Conservation (phyloP, 345 rosid species). For the Odontarrhena argentea region DNA sequence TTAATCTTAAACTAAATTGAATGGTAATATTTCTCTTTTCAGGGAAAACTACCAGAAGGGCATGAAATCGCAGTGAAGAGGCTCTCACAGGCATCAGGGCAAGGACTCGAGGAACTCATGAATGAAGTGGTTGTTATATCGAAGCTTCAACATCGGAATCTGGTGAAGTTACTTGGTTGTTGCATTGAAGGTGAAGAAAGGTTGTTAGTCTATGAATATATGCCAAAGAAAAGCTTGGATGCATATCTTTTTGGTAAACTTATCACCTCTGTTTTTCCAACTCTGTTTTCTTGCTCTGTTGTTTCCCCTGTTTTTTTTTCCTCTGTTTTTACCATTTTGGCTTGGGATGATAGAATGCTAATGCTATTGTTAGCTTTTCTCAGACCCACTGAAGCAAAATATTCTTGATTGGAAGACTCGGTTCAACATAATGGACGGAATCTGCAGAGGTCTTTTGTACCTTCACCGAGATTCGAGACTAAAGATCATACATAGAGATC, state of each 20-base stretch:
- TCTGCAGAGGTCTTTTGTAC: constrained; percentile 51
- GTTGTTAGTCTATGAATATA: constrained; percentile 59
- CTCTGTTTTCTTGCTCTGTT: not conserved
- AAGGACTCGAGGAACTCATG: constrained; percentile 59
- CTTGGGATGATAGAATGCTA: constrained; percentile 1
- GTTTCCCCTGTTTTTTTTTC: constrained; percentile 3
- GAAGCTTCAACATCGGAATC: constrained; percentile 64
- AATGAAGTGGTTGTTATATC: constrained; percentile 64
- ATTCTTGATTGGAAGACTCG: constrained; percentile 48
- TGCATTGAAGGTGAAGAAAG: constrained; percentile 61
- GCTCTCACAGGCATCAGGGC: constrained; percentile 58
- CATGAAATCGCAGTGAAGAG: constrained; percentile 63
- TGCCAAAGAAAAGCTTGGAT: constrained; percentile 51
- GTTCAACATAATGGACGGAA: constrained; percentile 51
- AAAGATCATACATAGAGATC: constrained; percentile 54
- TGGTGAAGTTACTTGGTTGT: constrained; percentile 63
- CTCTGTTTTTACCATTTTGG: not conserved
- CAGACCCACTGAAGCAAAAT: constrained; percentile 38
- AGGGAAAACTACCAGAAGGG: constrained; percentile 56
- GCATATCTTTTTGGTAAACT: constrained; percentile 46
- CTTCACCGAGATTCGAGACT: constrained; percentile 61
- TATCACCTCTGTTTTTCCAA: constrained; percentile 8
- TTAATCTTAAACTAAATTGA: not conserved
- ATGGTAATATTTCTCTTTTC: not conserved
- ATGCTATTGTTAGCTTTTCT: not conserved